Base-by-base conservation (phyloP, 202 grass and related monocot species). In the Carex sylvatica region DNA sequence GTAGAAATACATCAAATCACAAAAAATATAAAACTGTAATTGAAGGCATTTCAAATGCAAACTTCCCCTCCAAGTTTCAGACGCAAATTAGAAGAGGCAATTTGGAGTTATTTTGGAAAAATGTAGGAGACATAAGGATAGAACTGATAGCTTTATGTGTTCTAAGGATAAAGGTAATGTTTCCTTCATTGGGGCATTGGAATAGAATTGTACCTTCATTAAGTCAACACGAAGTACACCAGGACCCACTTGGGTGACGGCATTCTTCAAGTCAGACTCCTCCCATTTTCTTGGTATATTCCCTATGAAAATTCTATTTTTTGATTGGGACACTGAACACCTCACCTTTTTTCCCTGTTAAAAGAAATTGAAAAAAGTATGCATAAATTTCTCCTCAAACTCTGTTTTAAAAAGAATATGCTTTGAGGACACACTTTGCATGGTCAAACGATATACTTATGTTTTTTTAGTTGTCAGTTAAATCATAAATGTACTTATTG, bases 281-380 rank as follows among this genome's bases (percentile, higher is more conserved):
- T 86, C 65, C 95, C 95, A 98, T 84, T 79, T 82, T 64, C 74
- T 61, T 26, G 95, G 95, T 65, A 98, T 33, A 93, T 98, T 88
- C 53, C 95, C 95, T 83, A 98, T 89, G 64, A 95, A 98, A 28
- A 98, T 74, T 80, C 84, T 91, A 87, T 98, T 87, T 70, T 95
- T 98, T 65, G 89, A 86, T 74, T 91, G 89, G 23, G 92, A 93
- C 15, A 87, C 82, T 30, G 95, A 90, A 84, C 90, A 87, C 22
- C 56, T 98, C 84, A 98, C 85, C 60, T 70, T 91, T 40, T 87
- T 98, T 74, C 87, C 95, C 90, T 95, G 58, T 62, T 85, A 86
- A 53, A 61, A 76, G 67, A 89, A 89, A 49, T 53, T 24, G 59
- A 67, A 49, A 66, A 65, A 67, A 49, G 3, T 77, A 77, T 20